Evolutionary conservation across 2,329 filamentous ascomycete species (phyloP).

Genomic region (Sporothrix euskadiensis): DNA sequence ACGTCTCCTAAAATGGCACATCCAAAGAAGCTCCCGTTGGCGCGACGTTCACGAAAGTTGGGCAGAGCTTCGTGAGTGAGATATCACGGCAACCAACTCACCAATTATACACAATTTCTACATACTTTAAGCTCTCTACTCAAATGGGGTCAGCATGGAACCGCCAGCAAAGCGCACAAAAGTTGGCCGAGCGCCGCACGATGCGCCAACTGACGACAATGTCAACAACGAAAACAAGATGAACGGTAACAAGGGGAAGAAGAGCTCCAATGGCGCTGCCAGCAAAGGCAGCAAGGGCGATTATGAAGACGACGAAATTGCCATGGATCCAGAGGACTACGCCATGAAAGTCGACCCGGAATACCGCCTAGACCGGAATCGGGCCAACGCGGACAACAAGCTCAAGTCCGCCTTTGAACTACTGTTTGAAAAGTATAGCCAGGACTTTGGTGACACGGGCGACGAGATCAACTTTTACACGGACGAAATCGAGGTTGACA

Average conservation of each 20-base stretch:
- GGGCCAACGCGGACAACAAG: slow-evolving; percentile 66
- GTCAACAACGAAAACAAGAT: neutral
- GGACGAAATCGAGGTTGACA: slow-evolving; percentile 81
- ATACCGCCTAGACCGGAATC: slow-evolving; percentile 60
- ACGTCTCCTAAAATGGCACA: neutral
- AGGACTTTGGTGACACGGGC: slow-evolving; percentile 77
- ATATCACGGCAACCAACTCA: neutral
- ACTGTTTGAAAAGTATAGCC: slow-evolving; percentile 86
- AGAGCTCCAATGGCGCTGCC: neutral
- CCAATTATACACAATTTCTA: neutral
- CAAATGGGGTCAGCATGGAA: slow-evolving; percentile 30
- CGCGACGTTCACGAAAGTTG: neutral
- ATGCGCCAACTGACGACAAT: slow-evolving; percentile 15
- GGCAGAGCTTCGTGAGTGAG: too few relatives aligned
- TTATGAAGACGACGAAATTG: slow-evolving; percentile 51
- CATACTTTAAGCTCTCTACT: neutral
- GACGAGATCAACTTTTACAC: slow-evolving; percentile 88
- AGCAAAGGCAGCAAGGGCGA: slow-evolving; percentile 33
- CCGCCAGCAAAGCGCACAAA: slow-evolving; percentile 30
- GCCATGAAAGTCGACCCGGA: slow-evolving; percentile 53
- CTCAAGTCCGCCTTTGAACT: slow-evolving; percentile 82
- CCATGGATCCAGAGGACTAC: slow-evolving; percentile 50
- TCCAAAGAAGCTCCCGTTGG: neutral
- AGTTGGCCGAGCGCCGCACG: slow-evolving; percentile 25
- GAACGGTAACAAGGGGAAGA: neutral